phyloP scores from a whole-genome alignment of 2,329 filamentous ascomycete genomes.

The Aspergillus udagawae region DNA sequence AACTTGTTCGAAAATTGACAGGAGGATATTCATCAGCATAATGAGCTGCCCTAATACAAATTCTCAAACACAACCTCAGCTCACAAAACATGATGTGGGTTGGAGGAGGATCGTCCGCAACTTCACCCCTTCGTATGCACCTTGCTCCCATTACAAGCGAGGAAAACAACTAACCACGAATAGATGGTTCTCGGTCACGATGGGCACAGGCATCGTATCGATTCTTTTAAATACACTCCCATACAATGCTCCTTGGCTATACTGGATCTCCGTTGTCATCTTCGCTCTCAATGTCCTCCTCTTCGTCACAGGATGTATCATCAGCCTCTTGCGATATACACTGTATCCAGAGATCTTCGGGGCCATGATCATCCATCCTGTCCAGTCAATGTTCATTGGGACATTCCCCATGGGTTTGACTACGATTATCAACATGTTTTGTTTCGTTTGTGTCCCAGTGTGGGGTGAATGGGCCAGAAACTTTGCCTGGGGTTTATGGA shows the following conservation, averaged over 20 bases:
- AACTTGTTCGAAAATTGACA: neutral
- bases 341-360: constrained; percentile 64
- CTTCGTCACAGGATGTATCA: constrained; percentile 33
- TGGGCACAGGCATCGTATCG: constrained; percentile 43
- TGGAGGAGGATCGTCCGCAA: constrained; percentile 38
- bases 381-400: constrained; percentile 65
- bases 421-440: constrained; percentile 64
- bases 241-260: constrained; percentile 37
- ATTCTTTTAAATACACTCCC: constrained; percentile 35
- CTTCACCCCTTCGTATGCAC: constrained; percentile 41
- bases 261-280: constrained; percentile 35
- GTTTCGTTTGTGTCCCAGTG: constrained; percentile 55
- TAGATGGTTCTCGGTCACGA: constrained; percentile 41
- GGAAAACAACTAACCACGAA: neutral
- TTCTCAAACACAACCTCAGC: neutral
- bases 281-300: constrained; percentile 36
- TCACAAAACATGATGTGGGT: constrained; percentile 33
- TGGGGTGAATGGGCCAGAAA: constrained; percentile 58
- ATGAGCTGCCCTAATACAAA: neutral
- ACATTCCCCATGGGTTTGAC: constrained; percentile 67
- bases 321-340: constrained; percentile 58
- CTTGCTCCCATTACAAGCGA: neutral
- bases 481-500: constrained; percentile 57
- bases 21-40: neutral
- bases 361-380: constrained; percentile 63